phyloP scores from a whole-genome alignment of 2,329 filamentous ascomycete genomes.

The Fusarium sp. region DNA sequence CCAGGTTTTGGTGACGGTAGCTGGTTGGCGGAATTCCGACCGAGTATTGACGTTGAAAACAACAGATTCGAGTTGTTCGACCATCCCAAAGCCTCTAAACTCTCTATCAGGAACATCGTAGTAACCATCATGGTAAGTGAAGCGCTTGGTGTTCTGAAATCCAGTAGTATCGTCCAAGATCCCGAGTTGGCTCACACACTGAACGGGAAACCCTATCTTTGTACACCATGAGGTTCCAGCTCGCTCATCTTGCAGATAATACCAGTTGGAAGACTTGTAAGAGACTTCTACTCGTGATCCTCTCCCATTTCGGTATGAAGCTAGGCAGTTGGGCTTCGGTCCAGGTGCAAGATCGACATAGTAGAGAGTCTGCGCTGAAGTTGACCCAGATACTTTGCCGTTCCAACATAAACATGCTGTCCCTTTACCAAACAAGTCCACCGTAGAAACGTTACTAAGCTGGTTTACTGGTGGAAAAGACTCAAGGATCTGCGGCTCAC shows the following conservation, averaged over 20 bases:
- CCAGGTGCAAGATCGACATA: neutral
- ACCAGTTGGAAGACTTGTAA: neutral
- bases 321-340: neutral
- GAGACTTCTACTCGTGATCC: neutral
- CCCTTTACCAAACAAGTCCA: neutral
- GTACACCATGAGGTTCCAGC: neutral
- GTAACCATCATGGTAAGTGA: neutral
- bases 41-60: neutral
- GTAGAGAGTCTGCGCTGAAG: neutral
- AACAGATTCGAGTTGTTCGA: neutral
- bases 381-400: neutral
- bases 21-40: neutral
- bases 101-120: neutral
- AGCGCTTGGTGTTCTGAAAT: neutral
- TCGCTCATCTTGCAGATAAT: neutral
- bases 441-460: neutral
- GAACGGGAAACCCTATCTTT: neutral
- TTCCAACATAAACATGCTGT: neutral
- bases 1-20: neutral
- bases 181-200: neutral
- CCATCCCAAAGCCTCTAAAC: neutral
- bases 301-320: neutral
- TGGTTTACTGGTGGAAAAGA: neutral
- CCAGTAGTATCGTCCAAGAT: neutral
- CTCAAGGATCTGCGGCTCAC: neutral